Evolutionary conservation across 192 early-diverging fungal genomes (phyloP), one percentile per base, ranked within the genome.

Genomic region (Gamsiella multidivaricata): DNA sequence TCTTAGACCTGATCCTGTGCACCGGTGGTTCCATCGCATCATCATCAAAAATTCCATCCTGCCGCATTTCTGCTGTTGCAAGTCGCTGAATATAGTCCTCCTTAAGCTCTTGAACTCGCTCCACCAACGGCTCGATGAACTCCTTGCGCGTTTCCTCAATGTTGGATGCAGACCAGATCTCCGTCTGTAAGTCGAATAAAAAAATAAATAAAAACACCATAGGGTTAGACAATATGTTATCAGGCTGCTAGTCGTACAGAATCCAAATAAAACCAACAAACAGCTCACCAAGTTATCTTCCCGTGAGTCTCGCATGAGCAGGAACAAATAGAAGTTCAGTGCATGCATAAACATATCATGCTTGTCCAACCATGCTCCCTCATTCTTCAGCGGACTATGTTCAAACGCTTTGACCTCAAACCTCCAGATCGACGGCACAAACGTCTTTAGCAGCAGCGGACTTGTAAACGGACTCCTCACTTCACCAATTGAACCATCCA

Each of bases 311-410:
- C 80, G 64, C 56, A 84, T 79, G 42, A 86, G 60, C 31, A 86
- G 32, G 58, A 74, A 84, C 22, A 84, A 23, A 54, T 86, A 86
- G 69, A 84, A 79, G 59, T 86, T 86, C 3, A 84, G 45, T 14
- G 72, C 75, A 15, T 86, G 83, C 81, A 86, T 86, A 7, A 82
- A 55, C 53, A 61, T 69, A 43, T 69, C 78, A 51, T 81, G 79
- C 15, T 76, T 79, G 12, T 84, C 83, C 46, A 43, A 43, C 66
- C 84, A 86, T 0, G 55, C 52, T 2, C 64, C 45, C 47, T 81
- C 81, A 20, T 65, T 49, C 39, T 41, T 63, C 18, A 61, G 53
- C 2, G 66, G 63, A n/a, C 25, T 65, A 15, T 69, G 60, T 22
- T 69, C 43, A 12, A 62, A 57, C 3, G 68, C 43, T 22, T 65